A percentile compares a stretch with the other conserved stretches of the same genome.
Conservation (phyloP, 2,329 filamentous ascomycete species). For the Diaporthe helianthi region DNA sequence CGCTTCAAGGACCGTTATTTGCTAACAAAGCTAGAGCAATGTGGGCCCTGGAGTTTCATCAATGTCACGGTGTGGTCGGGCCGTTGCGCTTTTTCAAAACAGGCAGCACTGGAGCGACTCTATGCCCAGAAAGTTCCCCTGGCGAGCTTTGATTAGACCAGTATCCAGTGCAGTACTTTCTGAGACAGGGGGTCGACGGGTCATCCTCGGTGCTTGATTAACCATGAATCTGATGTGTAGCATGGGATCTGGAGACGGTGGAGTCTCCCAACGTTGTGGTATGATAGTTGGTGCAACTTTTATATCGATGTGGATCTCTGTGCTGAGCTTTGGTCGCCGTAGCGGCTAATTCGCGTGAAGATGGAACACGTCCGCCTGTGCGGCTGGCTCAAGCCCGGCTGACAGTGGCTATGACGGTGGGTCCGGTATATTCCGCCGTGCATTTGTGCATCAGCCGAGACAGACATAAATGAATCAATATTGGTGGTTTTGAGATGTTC, state of each 20-base stretch:
- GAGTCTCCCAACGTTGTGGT: neutral
- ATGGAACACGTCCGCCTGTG: neutral
- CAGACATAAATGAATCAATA: no score
- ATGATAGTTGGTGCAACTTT: neutral
- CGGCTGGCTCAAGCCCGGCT: neutral
- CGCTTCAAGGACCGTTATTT: neutral
- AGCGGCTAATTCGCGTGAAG: no score
- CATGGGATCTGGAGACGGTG: conserved; percentile 8
- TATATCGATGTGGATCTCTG: neutral
- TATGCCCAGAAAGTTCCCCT: neutral
- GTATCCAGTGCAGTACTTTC: no score
- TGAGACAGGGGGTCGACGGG: neutral
- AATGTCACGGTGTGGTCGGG: no score
- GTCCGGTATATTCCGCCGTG: neutral
- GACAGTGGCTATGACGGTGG: neutral
- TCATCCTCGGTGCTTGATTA: neutral
- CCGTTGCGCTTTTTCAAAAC: neutral
- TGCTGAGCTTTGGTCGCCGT: neutral
- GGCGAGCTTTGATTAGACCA: neutral
- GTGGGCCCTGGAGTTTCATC: neutral
- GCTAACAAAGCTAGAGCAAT: neutral
- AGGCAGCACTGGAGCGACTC: neutral
- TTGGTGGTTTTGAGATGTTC: neutral
- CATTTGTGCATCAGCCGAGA: neutral
- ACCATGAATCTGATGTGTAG: neutral